Conservation (phyloP, 495 filamentous ascomycete species). For the Penicillium malachiteum region DNA sequence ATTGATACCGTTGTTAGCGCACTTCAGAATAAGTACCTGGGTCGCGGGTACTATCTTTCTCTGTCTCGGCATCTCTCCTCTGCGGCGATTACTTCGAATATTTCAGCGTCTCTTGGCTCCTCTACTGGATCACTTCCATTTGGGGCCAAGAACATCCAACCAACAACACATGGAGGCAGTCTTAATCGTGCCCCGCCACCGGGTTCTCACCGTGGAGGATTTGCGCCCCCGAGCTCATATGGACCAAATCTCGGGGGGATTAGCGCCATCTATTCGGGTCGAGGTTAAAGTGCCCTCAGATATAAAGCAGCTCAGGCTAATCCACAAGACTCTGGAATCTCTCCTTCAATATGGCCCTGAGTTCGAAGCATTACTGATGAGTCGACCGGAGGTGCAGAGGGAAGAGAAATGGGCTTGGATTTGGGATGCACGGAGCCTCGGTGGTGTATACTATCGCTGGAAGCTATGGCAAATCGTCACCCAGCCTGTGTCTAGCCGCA, state of each 20-base stretch:
- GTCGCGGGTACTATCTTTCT: conserved; percentile 79
- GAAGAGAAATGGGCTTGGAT: conserved; percentile 94
- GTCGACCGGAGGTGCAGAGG: conserved; percentile 68
- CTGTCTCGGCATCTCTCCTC: conserved; percentile 84
- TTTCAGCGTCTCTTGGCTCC: conserved; percentile 49
- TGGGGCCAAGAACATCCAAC: conserved; percentile 71
- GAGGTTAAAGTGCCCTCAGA: conserved; percentile 74
- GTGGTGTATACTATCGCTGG: conserved; percentile 87
- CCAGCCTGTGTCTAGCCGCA: conserved; percentile 28
- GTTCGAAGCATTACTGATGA: conserved; percentile 94
- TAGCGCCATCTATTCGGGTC: conserved; percentile 58
- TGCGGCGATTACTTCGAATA: conserved; percentile 60
- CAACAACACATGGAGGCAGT: conserved; percentile 34
- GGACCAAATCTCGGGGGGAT: conserved; percentile 40
- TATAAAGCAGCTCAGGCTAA: conserved; percentile 74
- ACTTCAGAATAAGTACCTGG: conserved; percentile 84
- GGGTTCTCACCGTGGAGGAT: conserved; percentile 64
- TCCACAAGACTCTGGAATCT: conserved; percentile 83
- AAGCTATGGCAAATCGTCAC: conserved; percentile 83
- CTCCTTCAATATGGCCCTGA: conserved; percentile 78
- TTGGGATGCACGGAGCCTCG: conserved; percentile 79
- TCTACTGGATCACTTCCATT: conserved; percentile 69
- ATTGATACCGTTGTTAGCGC: conserved; percentile 78
- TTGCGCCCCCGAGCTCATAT: conserved; percentile 79
- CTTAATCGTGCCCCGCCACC: conserved; percentile 58